Base-by-base conservation (phyloP, 2,329 filamentous ascomycete species). In the Xylaria arbuscula region DNA sequence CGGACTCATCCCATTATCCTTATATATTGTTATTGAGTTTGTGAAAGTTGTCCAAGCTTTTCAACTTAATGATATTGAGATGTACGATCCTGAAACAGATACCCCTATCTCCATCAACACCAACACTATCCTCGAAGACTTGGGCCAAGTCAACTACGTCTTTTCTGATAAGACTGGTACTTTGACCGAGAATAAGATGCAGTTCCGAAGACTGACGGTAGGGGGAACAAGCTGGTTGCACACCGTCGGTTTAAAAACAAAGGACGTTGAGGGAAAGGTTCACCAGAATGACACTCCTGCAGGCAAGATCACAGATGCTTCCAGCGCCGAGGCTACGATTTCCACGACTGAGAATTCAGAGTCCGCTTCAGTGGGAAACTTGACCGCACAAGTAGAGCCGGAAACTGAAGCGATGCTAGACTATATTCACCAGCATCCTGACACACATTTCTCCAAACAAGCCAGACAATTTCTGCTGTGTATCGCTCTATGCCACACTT, bases 151-250 rank as follows among this genome's bases (percentile, higher is more conserved):
- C 67, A 92, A 86, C 72, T 96, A 97, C 76, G 88, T 97, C 22
- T 97, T 98, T 74, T 97, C 93, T 0, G 94, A 98, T 79, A 98
- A 98, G 82, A 98, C 94, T 0, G 94, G 94, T 1, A 98, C 94
- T 0, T 83, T 98, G 72, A 98, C 94, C 0, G 94, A 98, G 74
- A 98, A 98, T 73, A 86, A 93, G 8, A 98, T 98, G 95, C 93
- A 93, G 70, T 97, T 98, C 77, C 91, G 94, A 48, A 97, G 97
- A 78, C 87, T 98, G 79, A 97, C 92, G 73, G 90, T 98, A 32
- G 94, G 93, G 3, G 94, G 94, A 3, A 94, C 92, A 0, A 91
- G 94, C 0, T 97, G 94, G 93, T 82, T 96, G 32, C 94, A 97
- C 72, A 91, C 95, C 75, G 85, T 87, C 68, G 93, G 97, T 76